Base-by-base conservation (phyloP, 192 early-diverging fungal species). In the Geosiphon pyriformis region DNA sequence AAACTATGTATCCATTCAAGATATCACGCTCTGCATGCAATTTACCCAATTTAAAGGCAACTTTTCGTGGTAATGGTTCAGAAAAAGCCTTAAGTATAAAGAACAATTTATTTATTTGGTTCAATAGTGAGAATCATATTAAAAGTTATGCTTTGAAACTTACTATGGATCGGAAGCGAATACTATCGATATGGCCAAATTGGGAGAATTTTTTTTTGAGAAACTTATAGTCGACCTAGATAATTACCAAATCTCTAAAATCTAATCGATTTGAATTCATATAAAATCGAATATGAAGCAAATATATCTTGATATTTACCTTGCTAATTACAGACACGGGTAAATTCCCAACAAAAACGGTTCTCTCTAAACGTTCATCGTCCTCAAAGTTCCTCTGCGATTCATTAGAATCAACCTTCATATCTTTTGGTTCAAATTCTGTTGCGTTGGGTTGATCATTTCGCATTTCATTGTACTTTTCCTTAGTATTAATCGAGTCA, bases 261-360 rank as follows among this genome's bases (percentile, higher is more conserved):
- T 42, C 6, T 42, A 42, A 10, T 10, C 6, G 15, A 42, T n/a
- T n/a, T n/a, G n/a, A n/a, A n/a, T n/a, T n/a, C n/a, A 42, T 42
- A 10, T 15, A 42, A 15, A 42, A 42, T 42, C 37, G 15, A 6
- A 42, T 42, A 42, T 10, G 7, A 10, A 15, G 37, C 6, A 42
- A 42, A 42, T 6, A 10, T 42, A 42, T 42, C 1, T 33, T n/a
- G n/a, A n/a, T n/a, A n/a, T n/a, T 61, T 65, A 76, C 77, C 76
- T 92, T 87, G 29, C 83, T 76, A 51, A 85, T 80, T 57, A 81
- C 86, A 29, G 74, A 61, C 12, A 90, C 81, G 20, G 88, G 76
- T 50, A 98, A 74, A 70, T 98, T 98, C 29, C 96, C 96, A n/a
- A 98, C 82, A 80, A 97, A 98, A 18, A 89, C 69, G n/a, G 96